Evolutionary conservation across 768 basidiomycete genomes (phyloP).

Genomic region (Trametopsis cervina): DNA sequence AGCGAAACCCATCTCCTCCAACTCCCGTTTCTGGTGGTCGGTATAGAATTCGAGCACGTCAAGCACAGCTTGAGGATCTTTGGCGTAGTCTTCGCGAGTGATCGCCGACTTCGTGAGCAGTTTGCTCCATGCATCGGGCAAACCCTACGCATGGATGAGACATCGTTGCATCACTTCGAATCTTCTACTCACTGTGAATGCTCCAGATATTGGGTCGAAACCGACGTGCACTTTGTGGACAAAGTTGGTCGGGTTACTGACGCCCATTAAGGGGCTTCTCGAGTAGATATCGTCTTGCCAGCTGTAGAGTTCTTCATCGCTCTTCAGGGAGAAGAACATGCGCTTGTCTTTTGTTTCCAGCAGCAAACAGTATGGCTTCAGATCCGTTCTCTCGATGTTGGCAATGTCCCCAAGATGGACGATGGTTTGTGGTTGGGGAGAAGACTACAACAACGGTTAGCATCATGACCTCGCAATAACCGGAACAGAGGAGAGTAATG

Average conservation of each 20-base stretch:
- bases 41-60: constrained; percentile 99
- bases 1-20: constrained; percentile 49
- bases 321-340: constrained; percentile 77
- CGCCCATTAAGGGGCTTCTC: constrained; percentile 87
- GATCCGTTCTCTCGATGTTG: constrained; percentile 85
- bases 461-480: too few species aligned
- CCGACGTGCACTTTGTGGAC: constrained; percentile 99
- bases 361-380: constrained; percentile 90
- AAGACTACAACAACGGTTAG: too few species aligned
- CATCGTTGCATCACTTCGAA: not conserved
- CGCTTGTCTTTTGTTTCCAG: constrained; percentile 83
- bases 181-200: constrained; percentile 70
- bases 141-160: constrained; percentile 47
- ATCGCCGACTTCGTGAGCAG: constrained; percentile 96
- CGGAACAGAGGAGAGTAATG: too few species aligned
- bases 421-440: constrained; percentile 43
- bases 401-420: constrained; percentile 73
- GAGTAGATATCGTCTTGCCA: constrained; percentile 98
- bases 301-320: constrained; percentile 93
- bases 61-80: constrained; percentile 94
- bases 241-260: constrained; percentile 93
- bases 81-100: constrained; percentile 95
- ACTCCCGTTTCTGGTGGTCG: constrained; percentile 92
- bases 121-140: constrained; percentile 97
- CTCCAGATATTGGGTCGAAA: constrained; percentile 89